These are phyloP conservation scores for Salvia miltiorrhiza DNA, from an alignment of 257 asterid species.

Conservation along the genomic window DNA sequence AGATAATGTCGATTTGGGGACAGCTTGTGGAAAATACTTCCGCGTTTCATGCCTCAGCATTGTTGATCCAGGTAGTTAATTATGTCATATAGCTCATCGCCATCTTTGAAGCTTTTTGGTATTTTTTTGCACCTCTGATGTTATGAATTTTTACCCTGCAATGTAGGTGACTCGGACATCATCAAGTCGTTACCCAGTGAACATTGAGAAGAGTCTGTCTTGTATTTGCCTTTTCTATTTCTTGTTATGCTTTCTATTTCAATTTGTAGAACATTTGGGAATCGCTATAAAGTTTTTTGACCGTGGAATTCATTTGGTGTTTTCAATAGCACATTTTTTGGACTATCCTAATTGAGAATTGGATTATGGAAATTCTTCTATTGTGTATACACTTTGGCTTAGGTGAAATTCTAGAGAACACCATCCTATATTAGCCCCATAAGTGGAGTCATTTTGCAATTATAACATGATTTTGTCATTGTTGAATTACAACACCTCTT, in stretches of 20 bases:
- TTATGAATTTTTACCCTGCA: not conserved
- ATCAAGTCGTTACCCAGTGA: slow-evolving; percentile 43
- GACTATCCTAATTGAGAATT: not conserved
- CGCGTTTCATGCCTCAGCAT: slow-evolving; percentile 49
- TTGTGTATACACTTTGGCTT: no score
- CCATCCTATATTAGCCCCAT: no score
- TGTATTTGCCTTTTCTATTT: not conserved
- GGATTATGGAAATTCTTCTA: not conserved
- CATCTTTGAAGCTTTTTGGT: not conserved
- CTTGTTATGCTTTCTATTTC: not conserved
- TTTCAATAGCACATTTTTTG: not conserved
- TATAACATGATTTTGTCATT: no score
- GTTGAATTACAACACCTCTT: no score
- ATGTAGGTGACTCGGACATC: slow-evolving; percentile 48
- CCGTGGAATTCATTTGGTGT: not conserved
- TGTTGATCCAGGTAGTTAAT: slow-evolving; percentile 39
- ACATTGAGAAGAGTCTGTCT: slow-evolving; percentile 25
- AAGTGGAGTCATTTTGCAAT: no score
- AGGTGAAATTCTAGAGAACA: no score
- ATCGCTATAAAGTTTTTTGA: not conserved
- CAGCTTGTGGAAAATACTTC: slow-evolving; percentile 41
- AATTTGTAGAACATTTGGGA: not conserved
- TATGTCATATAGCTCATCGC: not conserved
- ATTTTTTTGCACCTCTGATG: not conserved
- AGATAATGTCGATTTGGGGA: slow-evolving; percentile 49